Conservation (phyloP, 192 early-diverging fungal genomes). For the Coemansia sp. region DNA sequence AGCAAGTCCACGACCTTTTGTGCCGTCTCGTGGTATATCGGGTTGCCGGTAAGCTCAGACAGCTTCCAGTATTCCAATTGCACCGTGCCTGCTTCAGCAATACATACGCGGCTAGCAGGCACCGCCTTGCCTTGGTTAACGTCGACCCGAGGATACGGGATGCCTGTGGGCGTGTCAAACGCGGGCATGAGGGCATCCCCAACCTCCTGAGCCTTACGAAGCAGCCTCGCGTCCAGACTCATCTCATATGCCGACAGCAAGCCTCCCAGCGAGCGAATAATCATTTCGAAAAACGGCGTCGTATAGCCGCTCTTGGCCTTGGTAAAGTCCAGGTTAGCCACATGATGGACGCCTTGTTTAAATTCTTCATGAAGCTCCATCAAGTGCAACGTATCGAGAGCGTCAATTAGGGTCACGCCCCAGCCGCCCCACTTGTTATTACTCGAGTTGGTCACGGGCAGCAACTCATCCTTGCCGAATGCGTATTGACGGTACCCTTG, state of each 20-base stretch:
- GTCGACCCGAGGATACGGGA: constrained; percentile 66
- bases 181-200: constrained; percentile 67
- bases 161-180: constrained; percentile 71
- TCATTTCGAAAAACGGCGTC: constrained; percentile 79
- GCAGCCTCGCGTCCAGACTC: constrained; percentile 63
- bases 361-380: constrained; percentile 83
- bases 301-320: constrained; percentile 33
- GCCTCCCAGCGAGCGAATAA: constrained; percentile 80
- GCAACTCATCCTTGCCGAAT: constrained; percentile 50
- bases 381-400: constrained; percentile 83
- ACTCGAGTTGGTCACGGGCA: constrained; percentile 41
- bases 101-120: constrained; percentile 16
- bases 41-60: constrained; percentile 72
- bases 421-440: constrained; percentile 54
- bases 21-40: constrained; percentile 60
- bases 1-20: constrained; percentile 59
- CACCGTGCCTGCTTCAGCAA: constrained; percentile 74
- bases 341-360: constrained; percentile 64
- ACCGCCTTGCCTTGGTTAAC: constrained; percentile 42
- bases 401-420: constrained; percentile 75
- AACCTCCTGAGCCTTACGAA: constrained; percentile 70
- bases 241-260: constrained; percentile 83
- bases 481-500: constrained; percentile 47
- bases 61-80: constrained; percentile 84
- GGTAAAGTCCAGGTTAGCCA: constrained; percentile 60